These are phyloP conservation scores for Globisporangium nagaii DNA, from an alignment of 352 stramenopile genomes.

Conservation along the genomic window DNA sequence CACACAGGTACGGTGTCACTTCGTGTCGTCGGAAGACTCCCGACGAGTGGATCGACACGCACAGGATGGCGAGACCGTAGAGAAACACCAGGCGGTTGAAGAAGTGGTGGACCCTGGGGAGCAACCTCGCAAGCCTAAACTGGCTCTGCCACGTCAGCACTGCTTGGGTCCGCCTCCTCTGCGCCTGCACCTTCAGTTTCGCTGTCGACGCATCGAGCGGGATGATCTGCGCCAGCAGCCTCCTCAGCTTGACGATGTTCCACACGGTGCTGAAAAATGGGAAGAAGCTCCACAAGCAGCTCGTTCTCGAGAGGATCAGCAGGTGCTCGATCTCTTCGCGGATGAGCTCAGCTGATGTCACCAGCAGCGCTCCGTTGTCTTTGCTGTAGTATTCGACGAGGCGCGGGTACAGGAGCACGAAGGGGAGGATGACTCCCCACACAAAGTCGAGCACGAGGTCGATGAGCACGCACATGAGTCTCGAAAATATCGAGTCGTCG, in stretches of 20 bases:
- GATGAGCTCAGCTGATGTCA: conserved; percentile 2
- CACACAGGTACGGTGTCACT: neutral
- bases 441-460: conserved; percentile 11
- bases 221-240: neutral
- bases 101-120: neutral
- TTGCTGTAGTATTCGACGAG: conserved; percentile 3
- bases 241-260: conserved; percentile 5
- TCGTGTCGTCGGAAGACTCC: neutral
- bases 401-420: conserved; percentile 5
- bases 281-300: conserved; percentile 5
- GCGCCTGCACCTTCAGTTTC: neutral
- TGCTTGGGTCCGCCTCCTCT: neutral
- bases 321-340: conserved; percentile 8
- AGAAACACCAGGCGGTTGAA: neutral
- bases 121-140: neutral
- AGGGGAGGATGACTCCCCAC: conserved; percentile 6
- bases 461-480: conserved; percentile 4
- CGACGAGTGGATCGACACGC: conserved; percentile 2
- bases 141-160: neutral
- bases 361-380: neutral
- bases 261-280: conserved; percentile 7
- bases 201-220: neutral
- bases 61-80: neutral
- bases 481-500: conserved; percentile 4
- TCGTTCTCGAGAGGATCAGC: conserved; percentile 1